Conservation (phyloP, 352 stramenopile genomes). For the Pythium scleroteichum region DNA sequence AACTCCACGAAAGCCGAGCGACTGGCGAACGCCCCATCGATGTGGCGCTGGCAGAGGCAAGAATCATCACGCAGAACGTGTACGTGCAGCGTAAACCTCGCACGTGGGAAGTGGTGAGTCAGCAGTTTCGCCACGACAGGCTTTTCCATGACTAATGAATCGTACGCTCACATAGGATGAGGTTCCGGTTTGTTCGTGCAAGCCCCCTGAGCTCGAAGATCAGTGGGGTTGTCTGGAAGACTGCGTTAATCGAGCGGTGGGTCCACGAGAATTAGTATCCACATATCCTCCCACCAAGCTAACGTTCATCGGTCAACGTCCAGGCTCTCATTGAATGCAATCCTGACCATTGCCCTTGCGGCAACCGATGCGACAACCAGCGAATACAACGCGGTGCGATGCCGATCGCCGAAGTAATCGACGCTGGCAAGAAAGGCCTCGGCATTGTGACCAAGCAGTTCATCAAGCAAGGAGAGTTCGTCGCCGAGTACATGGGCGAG, state of each 20-base stretch:
- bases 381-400: constrained; percentile 68
- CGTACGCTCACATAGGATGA: constrained; percentile 49
- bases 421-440: constrained; percentile 67
- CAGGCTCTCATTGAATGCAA: constrained; percentile 75
- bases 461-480: constrained; percentile 60
- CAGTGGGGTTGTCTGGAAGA: constrained; percentile 65
- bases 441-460: constrained; percentile 51
- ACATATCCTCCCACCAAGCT: not conserved
- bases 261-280: not conserved
- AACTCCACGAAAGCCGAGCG: constrained; percentile 56
- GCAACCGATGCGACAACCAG: constrained; percentile 71
- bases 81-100: constrained; percentile 75
- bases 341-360: constrained; percentile 55
- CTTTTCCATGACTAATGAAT: not conserved
- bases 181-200: constrained; percentile 61
- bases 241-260: constrained; percentile 75
- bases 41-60: constrained; percentile 68
- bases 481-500: constrained; percentile 84
- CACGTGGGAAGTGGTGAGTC: constrained; percentile 42
- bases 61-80: constrained; percentile 68
- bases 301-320: not conserved
- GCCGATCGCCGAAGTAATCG: constrained; percentile 48
- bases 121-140: not conserved
- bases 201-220: constrained; percentile 31
- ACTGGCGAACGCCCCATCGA: constrained; percentile 68